Conservation (phyloP, 1,139 yeast species). For the Williopsis jadinii region DNA sequence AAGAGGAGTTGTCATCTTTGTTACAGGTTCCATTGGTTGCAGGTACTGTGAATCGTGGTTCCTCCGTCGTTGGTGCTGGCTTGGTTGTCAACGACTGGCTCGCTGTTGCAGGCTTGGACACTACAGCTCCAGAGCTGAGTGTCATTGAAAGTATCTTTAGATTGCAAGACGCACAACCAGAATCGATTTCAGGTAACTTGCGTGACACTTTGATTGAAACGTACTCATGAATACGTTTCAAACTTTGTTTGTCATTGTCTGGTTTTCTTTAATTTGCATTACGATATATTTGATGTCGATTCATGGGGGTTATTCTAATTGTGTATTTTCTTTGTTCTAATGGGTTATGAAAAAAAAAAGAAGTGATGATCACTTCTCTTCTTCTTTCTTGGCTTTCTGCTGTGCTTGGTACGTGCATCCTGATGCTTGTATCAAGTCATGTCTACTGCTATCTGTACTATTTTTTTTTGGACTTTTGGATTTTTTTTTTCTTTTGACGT, state of each 20-base stretch:
- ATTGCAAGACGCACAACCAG: conserved; percentile 84
- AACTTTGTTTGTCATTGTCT: background rate
- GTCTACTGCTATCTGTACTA: too few species aligned
- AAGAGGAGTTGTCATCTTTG: conserved; percentile 92
- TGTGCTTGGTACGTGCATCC: too few species aligned
- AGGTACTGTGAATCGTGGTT: conserved; percentile 97
- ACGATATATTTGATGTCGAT: background rate
- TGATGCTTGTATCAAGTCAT: too few species aligned
- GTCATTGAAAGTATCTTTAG: conserved; percentile 95
- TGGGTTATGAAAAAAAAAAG: too few species aligned
- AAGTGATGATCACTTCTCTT: too few species aligned
- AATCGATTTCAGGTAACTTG: conserved; percentile 72
- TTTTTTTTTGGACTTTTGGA: too few species aligned
- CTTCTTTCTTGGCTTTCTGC: too few species aligned
- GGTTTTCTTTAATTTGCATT: background rate
- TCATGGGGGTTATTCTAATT: too few species aligned
- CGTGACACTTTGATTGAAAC: conserved; percentile 91
- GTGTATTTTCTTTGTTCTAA: too few species aligned
- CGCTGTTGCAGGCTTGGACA: conserved; percentile 93
- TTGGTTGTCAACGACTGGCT: conserved; percentile 98
- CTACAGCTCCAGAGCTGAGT: conserved; percentile 97
- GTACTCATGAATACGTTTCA: conserved; percentile 33
- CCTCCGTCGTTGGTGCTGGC: conserved; percentile 96
- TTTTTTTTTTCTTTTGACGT: too few species aligned
- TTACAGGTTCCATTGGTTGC: conserved; percentile 97